Evolutionary conservation across 2,329 filamentous ascomycete genomes (phyloP), one percentile per base, ranked within the genome.

Genomic region (Aspergillus ustus): DNA sequence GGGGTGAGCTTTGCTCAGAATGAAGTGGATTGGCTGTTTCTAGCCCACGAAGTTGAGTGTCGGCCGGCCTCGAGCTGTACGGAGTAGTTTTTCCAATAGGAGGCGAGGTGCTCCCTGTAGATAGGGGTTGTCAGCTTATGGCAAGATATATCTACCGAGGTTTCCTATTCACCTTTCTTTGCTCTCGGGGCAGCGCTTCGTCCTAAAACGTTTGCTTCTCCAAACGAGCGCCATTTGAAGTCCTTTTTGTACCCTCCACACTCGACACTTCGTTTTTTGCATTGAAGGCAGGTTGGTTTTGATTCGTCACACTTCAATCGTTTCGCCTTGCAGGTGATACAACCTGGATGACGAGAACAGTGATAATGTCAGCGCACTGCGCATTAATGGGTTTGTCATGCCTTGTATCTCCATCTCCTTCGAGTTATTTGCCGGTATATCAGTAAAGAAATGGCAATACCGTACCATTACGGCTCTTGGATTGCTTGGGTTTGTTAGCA

Each of bases 231-330:
- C 89, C 89, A 91, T 81, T 91, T 91, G 78, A 90, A 91, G 73
- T 90, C 87, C 73, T 90, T 91, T 74, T 87, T 89, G 77, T 91
- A 91, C 40, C 89, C 89, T 61, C 88, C 89, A 71, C 89, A 91
- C 3, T 79, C 73, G 22, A 91, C 88, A 64, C 84, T 87, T 57
- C 89, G 82, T 67, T 85, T 85, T 50, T 85, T 81, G 71, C 89
- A 91, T 77, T 91, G 88, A 61, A 85, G 80, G 69, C 89, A 91
- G 22, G 81, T 83, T 0, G 89, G 89, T 67, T 91, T 90, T 50
- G 84, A 86, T 78, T 91, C 89, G 73, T 91, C 89, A 77, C 89
- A 91, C 77, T 91, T 91, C 57, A 91, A 78, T 62, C 89, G 82
- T 77, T 91, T 91, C 64, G 85, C 83, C 77, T 91, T 91, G 80